Conservation (phyloP, 2,329 filamentous ascomycete genomes). For the Didymella arachidicola region DNA sequence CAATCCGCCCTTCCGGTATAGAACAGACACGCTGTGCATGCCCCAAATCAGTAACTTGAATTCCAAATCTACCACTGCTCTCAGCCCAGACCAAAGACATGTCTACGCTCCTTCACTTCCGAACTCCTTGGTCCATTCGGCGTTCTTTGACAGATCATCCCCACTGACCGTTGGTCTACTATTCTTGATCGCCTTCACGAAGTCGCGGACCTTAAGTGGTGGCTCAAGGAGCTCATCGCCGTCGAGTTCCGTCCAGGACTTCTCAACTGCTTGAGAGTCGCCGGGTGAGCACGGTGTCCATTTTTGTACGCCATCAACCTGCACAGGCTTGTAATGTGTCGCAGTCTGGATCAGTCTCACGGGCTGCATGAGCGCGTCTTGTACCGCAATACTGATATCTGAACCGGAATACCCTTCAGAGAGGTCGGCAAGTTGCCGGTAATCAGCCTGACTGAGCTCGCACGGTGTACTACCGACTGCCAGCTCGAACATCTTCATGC, state of each 20-base stretch:
- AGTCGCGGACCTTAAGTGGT: conserved; percentile 86
- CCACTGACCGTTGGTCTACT: conserved; percentile 88
- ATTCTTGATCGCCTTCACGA: conserved; percentile 87
- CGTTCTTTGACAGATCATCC: conserved; percentile 82
- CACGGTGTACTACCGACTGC: conserved; percentile 93
- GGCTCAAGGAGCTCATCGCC: conserved; percentile 87
- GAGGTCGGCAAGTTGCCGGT: conserved; percentile 76
- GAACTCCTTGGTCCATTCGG: conserved; percentile 96
- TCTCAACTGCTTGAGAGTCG: conserved; percentile 83
- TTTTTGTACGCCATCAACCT: conserved; percentile 70
- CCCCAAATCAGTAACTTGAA: conserved; percentile 1
- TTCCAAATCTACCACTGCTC: neutral
- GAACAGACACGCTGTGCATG: conserved; percentile 8
- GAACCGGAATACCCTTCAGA: conserved; percentile 95
- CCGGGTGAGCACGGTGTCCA: conserved; percentile 94
- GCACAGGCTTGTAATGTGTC: conserved; percentile 95
- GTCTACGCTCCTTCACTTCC: conserved; percentile 80
- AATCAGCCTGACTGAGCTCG: conserved; percentile 79
- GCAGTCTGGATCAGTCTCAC: conserved; percentile 96
- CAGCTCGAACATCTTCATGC: conserved; percentile 95
- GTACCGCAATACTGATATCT: conserved; percentile 94
- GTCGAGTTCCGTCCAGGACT: conserved; percentile 90
- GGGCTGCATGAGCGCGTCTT: conserved; percentile 96
- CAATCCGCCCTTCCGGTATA: conserved; percentile 18
- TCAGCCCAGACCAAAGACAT: neutral